These are phyloP conservation scores for Magnusiomyces suaveolens DNA, from an alignment of 1,139 yeast genomes.

Conservation along the genomic window DNA sequence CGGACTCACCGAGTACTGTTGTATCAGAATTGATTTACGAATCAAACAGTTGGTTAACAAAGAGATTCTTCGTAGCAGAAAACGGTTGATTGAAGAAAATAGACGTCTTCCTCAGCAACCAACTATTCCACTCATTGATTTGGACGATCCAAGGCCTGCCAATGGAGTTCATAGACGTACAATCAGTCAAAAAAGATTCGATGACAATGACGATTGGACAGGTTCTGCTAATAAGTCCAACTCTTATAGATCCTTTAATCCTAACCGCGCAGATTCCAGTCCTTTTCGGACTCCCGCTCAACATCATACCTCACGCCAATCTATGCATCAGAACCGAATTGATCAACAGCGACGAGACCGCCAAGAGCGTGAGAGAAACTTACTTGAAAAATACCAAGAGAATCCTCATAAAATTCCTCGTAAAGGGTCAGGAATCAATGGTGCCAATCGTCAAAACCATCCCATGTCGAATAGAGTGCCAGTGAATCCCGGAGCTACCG, in stretches of 20 bases:
- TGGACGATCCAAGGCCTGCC: background rate
- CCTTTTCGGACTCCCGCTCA: no score
- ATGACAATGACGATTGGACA: background rate
- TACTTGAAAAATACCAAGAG: background rate
- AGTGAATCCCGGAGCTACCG: no score
- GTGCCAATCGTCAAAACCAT: no score
- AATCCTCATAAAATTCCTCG: background rate
- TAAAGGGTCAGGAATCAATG: no score
- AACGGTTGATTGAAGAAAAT: slow-evolving; percentile 23
- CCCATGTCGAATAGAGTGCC: no score
- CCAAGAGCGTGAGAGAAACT: background rate
- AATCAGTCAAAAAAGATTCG: background rate
- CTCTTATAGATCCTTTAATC: no score
- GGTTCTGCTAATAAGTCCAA: background rate
- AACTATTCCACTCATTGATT: background rate
- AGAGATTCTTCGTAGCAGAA: slow-evolving; percentile 35
- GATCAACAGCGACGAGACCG: background rate
- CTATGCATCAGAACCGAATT: background rate
- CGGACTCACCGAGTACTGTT: slow-evolving; percentile 51
- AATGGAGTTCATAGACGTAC: background rate
- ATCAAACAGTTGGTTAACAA: slow-evolving; percentile 44
- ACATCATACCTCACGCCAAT: no score
- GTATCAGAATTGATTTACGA: slow-evolving; percentile 44
- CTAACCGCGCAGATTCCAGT: no score
- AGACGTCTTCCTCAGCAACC: slow-evolving; percentile 19